Conservation (phyloP, 257 asterid genomes). For the Agastache rugosa region DNA sequence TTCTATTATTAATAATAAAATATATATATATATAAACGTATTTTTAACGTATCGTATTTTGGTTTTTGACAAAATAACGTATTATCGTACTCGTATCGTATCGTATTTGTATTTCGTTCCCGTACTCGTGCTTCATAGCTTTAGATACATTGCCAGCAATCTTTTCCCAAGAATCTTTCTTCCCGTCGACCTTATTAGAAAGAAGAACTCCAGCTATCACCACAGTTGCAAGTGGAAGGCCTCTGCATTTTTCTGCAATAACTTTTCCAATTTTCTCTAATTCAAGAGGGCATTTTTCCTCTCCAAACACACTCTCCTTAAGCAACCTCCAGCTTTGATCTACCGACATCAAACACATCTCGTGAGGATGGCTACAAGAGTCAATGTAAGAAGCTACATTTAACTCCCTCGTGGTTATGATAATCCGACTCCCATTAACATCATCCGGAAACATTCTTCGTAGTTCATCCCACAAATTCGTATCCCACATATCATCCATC, state of each 20-base stretch:
- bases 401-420: constrained; percentile 20
- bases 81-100: too few species aligned
- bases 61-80: too few species aligned
- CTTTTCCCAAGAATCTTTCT: neutral
- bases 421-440: constrained; percentile 20
- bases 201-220: constrained; percentile 26
- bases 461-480: neutral
- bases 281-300: neutral
- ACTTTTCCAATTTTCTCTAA: constrained; percentile 4
- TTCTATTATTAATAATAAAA: too few species aligned
- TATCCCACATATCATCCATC: constrained; percentile 31
- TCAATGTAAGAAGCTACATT: neutral
- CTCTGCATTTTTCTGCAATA: constrained; percentile 24
- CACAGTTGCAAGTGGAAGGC: constrained; percentile 32
- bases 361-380: neutral
- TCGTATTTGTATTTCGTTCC: too few species aligned
- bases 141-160: constrained; percentile 6
- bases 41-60: too few species aligned
- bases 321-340: constrained; percentile 21
- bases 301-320: constrained; percentile 6
- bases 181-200: neutral
- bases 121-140: too few species aligned
- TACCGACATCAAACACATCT: constrained; percentile 9
- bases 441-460: constrained; percentile 9
- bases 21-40: too few species aligned